Percentiles rank a stretch among this genome's conserved stretches.
phyloP scores from a whole-genome alignment of 2,329 filamentous ascomycete genomes.

The Didymosphaeria variabile region DNA sequence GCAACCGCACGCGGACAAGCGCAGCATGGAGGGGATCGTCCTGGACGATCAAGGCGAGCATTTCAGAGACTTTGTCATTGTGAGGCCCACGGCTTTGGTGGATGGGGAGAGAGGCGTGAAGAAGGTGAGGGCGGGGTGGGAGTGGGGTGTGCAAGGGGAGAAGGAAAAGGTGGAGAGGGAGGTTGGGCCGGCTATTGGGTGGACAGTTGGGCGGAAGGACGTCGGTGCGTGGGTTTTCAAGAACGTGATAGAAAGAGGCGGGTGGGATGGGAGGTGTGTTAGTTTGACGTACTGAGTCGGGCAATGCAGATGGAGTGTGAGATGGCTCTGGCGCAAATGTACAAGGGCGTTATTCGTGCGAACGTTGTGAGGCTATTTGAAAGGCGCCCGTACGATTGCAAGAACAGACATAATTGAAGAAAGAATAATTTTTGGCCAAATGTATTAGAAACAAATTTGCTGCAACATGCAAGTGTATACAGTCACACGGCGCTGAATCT shows the following conservation, averaged over 20 bases:
- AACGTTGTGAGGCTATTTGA: too few species aligned
- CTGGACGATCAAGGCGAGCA: conserved; percentile 28
- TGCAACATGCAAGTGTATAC: too few species aligned
- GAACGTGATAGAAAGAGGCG: conserved; percentile 37
- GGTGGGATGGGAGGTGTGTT: conserved; percentile 44
- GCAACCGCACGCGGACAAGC: conserved; percentile 53
- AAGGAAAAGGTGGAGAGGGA: background rate
- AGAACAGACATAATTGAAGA: too few species aligned
- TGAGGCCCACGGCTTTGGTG: conserved; percentile 50
- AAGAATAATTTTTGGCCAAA: too few species aligned
- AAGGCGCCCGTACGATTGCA: too few species aligned
- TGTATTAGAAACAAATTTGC: too few species aligned
- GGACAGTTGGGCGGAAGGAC: conserved; percentile 49
- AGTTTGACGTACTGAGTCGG: conserved; percentile 47
- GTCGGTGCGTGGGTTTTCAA: conserved; percentile 53
- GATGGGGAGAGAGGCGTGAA: conserved; percentile 41
- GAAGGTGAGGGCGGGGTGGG: conserved; percentile 46
- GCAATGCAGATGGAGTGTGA: background rate
- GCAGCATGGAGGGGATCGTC: conserved; percentile 45
- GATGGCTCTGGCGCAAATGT: background rate
- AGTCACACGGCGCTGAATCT: too few species aligned
- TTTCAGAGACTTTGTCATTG: conserved; percentile 40
- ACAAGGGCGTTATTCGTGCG: background rate
- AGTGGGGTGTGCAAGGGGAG: conserved; percentile 11
- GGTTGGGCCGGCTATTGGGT: conserved; percentile 38